Conservation (phyloP, 345 rosid species). For the Arabidopsis suecica region DNA sequence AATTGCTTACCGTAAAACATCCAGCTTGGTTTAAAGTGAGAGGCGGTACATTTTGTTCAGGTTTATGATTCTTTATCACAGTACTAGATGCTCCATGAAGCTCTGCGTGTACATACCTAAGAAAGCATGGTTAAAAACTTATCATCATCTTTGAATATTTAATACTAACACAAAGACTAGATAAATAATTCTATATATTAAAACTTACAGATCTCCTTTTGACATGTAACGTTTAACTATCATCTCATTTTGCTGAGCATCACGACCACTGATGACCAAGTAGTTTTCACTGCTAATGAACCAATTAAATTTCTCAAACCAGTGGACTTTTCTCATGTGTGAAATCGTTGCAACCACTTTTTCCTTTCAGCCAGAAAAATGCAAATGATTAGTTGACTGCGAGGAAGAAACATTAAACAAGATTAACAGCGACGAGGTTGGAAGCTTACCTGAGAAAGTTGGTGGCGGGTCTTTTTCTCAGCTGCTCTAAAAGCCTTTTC, state of each 20-base stretch:
- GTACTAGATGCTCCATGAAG: constrained; percentile 99
- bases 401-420: constrained; percentile 14
- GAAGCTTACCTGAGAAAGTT: constrained; percentile 81
- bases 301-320: constrained; percentile 99
- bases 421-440: constrained; percentile 4
- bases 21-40: constrained; percentile 97
- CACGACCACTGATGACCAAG: constrained; percentile 92
- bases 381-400: constrained; percentile 9
- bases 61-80: constrained; percentile 90
- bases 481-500: constrained; percentile 97
- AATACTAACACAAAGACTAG: constrained; percentile 14
- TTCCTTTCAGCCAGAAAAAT: constrained; percentile 59
- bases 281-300: constrained; percentile 97
- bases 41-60: constrained; percentile 90
- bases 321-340: constrained; percentile 95
- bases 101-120: constrained; percentile 93
- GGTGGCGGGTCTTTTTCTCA: constrained; percentile 91
- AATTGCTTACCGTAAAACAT: constrained; percentile 74
- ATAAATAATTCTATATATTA: constrained; percentile 18
- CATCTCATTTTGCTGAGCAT: constrained; percentile 98
- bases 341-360: constrained; percentile 87
- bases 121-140: constrained; percentile 25
- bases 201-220: constrained; percentile 92
- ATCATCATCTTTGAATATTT: constrained; percentile 3
- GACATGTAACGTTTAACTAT: constrained; percentile 97